Evolutionary conservation across 108 stramenopile species (phyloP).

Genomic region (Nitzschia sp.): DNA sequence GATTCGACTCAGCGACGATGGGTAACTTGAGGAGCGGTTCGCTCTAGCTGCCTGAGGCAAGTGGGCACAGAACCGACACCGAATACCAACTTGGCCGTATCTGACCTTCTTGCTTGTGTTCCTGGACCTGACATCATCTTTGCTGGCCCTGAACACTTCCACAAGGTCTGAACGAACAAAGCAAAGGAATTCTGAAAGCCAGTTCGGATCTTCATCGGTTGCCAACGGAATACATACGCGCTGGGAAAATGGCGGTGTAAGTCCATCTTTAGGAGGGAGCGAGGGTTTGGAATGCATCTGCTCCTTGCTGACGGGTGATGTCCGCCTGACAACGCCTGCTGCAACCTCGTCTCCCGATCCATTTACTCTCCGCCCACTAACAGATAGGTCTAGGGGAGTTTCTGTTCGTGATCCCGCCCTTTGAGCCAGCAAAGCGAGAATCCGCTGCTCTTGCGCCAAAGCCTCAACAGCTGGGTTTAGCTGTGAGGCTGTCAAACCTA

Average conservation of each 20-base stretch:
- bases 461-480: too few species aligned
- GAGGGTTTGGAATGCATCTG: too few species aligned
- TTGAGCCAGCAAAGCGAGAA: too few species aligned
- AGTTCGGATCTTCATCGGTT: conserved; percentile 50
- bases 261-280: too few species aligned
- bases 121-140: conserved; percentile 35
- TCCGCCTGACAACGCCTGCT: too few species aligned
- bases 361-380: too few species aligned
- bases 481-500: too few species aligned
- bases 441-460: too few species aligned
- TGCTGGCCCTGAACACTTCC: conserved; percentile 46
- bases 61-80: conserved; percentile 52
- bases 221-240: conserved; percentile 23
- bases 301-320: too few species aligned
- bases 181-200: conserved; percentile 52
- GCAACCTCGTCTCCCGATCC: too few species aligned
- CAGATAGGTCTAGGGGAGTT: too few species aligned
- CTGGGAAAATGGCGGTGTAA: not conserved
- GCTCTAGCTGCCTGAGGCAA: conserved; percentile 20
- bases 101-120: conserved; percentile 37
- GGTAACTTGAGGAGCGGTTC: conserved; percentile 43
- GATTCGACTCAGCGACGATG: conserved; percentile 41
- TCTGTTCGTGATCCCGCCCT: too few species aligned
- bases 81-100: conserved; percentile 48
- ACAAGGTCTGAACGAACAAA: conserved; percentile 45